Evolutionary conservation across 163 green algal genomes (phyloP).

Genomic region (Scenedesmus sp.): DNA sequence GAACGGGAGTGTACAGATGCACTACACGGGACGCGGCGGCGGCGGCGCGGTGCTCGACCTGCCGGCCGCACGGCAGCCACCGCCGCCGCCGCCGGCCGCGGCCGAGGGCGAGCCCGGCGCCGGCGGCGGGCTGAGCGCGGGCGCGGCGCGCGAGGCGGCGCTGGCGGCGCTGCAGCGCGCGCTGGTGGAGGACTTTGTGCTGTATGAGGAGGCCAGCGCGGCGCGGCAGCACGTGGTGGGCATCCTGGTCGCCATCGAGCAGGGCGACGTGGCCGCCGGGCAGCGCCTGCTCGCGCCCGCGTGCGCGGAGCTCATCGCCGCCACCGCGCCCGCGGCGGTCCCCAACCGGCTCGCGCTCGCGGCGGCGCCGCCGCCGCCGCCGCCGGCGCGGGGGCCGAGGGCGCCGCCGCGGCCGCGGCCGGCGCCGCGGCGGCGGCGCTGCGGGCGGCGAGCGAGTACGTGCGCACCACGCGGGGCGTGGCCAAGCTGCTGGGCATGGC

Average conservation of each 20-base stretch:
- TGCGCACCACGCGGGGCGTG: neutral
- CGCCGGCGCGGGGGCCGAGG: neutral
- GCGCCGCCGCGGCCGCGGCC: neutral
- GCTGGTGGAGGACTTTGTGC: slow-evolving; percentile 47
- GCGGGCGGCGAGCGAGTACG: slow-evolving; percentile 8
- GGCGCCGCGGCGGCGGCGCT: neutral
- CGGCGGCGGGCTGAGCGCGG: too few relatives aligned
- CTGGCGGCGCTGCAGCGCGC: slow-evolving; percentile 21
- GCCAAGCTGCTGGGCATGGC: slow-evolving; percentile 40
- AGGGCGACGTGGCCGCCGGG: slow-evolving; percentile 24
- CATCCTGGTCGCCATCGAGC: slow-evolving; percentile 36
- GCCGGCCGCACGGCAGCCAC: neutral
- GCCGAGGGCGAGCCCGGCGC: too few relatives aligned
- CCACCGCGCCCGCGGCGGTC: slow-evolving; percentile 14
- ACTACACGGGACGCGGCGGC: neutral
- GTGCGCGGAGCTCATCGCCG: slow-evolving; percentile 38
- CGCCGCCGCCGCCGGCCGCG: too few relatives aligned
- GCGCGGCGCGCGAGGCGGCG: too few relatives aligned
- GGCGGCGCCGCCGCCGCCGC: neutral
- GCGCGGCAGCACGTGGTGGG: slow-evolving; percentile 46
- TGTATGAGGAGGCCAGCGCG: slow-evolving; percentile 43
- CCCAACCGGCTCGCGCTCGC: slow-evolving; percentile 4
- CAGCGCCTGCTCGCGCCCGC: slow-evolving; percentile 32
- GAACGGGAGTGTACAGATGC: slow-evolving; percentile 9
- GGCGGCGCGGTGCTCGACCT: slow-evolving; percentile 9